Evolutionary conservation across 2,329 filamentous ascomycete genomes (phyloP), one percentile per base, ranked within the genome.

Genomic region (Coniochaeta sp.): DNA sequence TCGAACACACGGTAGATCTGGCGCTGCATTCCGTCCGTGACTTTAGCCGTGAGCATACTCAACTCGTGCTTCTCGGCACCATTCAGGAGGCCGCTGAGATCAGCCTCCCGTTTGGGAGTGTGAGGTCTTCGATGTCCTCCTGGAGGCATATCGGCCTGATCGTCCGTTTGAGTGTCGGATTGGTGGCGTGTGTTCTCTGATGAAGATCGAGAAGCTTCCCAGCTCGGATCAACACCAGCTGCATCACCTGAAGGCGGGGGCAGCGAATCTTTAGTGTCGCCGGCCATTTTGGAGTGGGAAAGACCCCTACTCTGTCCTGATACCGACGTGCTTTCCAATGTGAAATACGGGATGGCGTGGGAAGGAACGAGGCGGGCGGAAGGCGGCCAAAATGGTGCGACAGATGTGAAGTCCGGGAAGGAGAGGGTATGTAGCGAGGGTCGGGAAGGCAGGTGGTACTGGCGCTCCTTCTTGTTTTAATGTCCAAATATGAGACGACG

Each of bases 1-100:
- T 84, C 81, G 63, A 87, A 86, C 61, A 77, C 76, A 58, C 77
- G 75, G 62, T 70, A 74, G 61, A 86, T 74, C 44, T 83, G 77
- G 58, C 76, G 77, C 60, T 80, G 76, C 75, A 87, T 83, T 40
- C 75, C 75, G 56, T 86, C 83, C 38, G 79, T 81, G 62, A 85
- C 81, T 54, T 77, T 75, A 28, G 69, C 74, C 60, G 84, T 71
- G 14, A 88, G 75, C 3, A 75, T 73, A n/a, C 75, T 71, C 44
- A 88, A 70, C 60, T 86, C 82, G 34, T 74, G 74, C 65, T 76
- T 79, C 66, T 86, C 81, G 1, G 76, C 72, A 4, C 70, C 54
- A 22, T 72, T 80, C 40, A 86, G 69, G 58, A 82, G 68, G 28
- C 75, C 74, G 58, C 78, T 83, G 62, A 86, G 65, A 62, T 85